Conservation (phyloP, 148 eudicot species). For the Nepenthes mirabilis region DNA sequence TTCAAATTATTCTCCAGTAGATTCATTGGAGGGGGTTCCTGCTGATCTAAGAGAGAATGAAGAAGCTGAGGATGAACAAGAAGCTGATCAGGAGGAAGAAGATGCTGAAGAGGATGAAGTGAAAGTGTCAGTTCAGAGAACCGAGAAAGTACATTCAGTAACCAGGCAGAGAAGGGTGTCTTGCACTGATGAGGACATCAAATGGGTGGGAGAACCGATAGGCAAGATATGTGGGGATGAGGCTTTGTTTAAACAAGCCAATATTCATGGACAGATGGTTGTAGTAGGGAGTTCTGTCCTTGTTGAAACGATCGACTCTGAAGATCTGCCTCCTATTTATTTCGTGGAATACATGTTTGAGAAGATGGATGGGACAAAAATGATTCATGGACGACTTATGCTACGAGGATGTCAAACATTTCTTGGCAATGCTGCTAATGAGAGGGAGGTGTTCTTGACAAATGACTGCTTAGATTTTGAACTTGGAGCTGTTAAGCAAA, state of each 20-base stretch:
- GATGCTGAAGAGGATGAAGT: conserved; percentile 36
- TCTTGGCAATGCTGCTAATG: conserved; percentile 66
- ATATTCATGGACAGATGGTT: conserved; percentile 43
- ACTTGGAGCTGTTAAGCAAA: conserved; percentile 42
- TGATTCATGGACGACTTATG: conserved; percentile 80
- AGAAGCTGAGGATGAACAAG: conserved; percentile 58
- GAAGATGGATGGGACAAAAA: conserved; percentile 38
- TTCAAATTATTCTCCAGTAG: conserved; percentile 75
- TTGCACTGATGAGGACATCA: conserved; percentile 23
- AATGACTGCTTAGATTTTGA: conserved; percentile 69
- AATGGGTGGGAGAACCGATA: conserved; percentile 57
- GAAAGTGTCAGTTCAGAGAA: conserved; percentile 16
- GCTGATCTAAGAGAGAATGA: conserved; percentile 36
- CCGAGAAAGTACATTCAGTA: conserved; percentile 15
- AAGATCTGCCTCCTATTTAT: conserved; percentile 37
- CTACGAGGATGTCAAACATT: conserved; percentile 63
- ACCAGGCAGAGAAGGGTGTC: conserved; percentile 28
- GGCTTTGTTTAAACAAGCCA: conserved; percentile 43
- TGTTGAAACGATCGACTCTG: conserved; percentile 40
- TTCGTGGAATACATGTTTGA: conserved; percentile 94
- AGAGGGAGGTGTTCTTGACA: conserved; percentile 81
- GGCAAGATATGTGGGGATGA: conserved; percentile 30
- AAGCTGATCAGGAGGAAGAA: conserved; percentile 44
- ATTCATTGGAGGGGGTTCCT: conserved; percentile 26
- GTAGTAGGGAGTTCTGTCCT: conserved; percentile 53